Evolutionary conservation across 1,284 basidiomycete species (phyloP).

Genomic region (Mrakiaceae sp.): DNA sequence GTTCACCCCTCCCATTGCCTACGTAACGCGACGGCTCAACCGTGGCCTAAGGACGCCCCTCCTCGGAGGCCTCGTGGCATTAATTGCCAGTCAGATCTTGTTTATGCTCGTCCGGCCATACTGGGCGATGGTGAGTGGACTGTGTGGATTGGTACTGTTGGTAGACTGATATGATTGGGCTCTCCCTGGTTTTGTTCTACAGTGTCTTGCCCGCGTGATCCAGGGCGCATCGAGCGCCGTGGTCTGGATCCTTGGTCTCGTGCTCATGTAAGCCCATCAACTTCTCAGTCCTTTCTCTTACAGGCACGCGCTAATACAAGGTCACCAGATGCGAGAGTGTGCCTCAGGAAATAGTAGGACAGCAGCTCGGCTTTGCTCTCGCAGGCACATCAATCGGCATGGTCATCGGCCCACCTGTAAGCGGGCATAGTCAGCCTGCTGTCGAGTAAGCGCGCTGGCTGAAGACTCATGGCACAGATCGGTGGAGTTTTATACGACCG

Average conservation of each 20-base stretch:
- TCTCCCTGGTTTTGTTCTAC: neutral
- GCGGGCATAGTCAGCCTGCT: neutral
- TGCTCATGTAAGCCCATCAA: slow-evolving; percentile 47
- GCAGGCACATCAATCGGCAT: slow-evolving; percentile 52
- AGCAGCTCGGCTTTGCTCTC: slow-evolving; percentile 62
- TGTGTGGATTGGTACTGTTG: neutral
- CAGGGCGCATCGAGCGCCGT: slow-evolving; percentile 63
- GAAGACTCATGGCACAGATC: slow-evolving; percentile 39
- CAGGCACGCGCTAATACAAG: neutral
- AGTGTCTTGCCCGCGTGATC: slow-evolving; percentile 47
- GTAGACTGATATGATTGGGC: neutral
- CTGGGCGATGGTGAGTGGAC: slow-evolving; percentile 47
- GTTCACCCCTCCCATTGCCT: slow-evolving; percentile 53
- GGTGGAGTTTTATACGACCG: slow-evolving; percentile 54
- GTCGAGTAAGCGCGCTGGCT: too few species aligned
- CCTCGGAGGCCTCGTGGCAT: slow-evolving; percentile 33
- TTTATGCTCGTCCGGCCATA: slow-evolving; percentile 65
- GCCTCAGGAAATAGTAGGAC: slow-evolving; percentile 47
- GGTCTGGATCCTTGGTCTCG: slow-evolving; percentile 63
- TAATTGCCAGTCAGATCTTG: slow-evolving; percentile 45
- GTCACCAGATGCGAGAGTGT: slow-evolving; percentile 52
- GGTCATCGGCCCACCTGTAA: slow-evolving; percentile 20
- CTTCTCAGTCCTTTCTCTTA: slow-evolving; percentile 12
- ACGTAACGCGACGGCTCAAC: slow-evolving; percentile 50
- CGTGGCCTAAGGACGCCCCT: slow-evolving; percentile 44